These are phyloP conservation scores for Alternaria novae-zelandiae DNA, from an alignment of 2,329 filamentous ascomycete species.

Conservation along the genomic window DNA sequence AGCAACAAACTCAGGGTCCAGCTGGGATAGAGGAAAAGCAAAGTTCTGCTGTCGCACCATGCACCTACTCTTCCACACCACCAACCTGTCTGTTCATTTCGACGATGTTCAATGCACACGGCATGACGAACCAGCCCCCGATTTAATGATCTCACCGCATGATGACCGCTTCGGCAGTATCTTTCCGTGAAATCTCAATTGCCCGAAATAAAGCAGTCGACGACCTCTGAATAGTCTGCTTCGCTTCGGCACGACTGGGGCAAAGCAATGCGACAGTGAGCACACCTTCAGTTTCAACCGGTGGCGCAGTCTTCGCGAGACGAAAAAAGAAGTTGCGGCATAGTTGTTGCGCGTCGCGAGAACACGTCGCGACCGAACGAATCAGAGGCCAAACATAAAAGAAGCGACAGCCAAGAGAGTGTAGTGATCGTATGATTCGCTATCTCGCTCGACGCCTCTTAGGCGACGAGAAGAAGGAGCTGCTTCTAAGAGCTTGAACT, in stretches of 20 bases:
- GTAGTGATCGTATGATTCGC: slow-evolving; percentile 9
- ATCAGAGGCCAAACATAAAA: slow-evolving; percentile 1
- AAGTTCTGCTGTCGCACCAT: slow-evolving; percentile 27
- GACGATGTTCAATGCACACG: background rate
- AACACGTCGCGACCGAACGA: background rate
- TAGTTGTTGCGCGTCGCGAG: background rate
- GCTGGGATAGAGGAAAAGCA: slow-evolving; percentile 16
- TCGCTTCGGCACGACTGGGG: background rate
- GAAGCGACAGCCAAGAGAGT: background rate
- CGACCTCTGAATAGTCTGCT: background rate
- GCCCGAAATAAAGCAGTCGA: slow-evolving; percentile 6
- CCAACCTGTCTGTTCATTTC: slow-evolving; percentile 1
- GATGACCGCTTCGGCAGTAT: background rate
- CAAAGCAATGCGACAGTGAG: background rate
- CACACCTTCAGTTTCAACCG: background rate
- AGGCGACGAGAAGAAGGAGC: slow-evolving; percentile 1
- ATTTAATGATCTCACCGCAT: slow-evolving; percentile 8
- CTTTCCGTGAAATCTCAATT: background rate
- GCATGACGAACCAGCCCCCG: background rate
- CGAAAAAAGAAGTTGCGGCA: background rate
- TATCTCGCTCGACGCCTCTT: slow-evolving; percentile 7
- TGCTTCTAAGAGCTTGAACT: slow-evolving; percentile 2
- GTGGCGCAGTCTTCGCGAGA: background rate
- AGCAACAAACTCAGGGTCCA: slow-evolving; percentile 19
- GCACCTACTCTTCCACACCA: background rate